These are phyloP conservation scores for Xylaria sp. DNA, from an alignment of 2,329 filamentous ascomycete genomes.

Conservation along the genomic window DNA sequence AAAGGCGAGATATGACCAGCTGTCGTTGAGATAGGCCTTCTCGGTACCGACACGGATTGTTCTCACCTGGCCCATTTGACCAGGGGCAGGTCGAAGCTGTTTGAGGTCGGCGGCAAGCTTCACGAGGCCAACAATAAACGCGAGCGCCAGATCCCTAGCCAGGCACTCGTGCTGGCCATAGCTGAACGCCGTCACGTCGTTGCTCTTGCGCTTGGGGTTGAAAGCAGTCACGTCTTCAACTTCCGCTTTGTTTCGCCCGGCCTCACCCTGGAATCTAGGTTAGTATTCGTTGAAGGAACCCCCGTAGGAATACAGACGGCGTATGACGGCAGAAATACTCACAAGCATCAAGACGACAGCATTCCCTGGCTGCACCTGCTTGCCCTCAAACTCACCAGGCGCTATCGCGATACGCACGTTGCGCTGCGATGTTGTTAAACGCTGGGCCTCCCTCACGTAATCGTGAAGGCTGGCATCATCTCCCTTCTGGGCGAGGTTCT, in stretches of 20 bases:
- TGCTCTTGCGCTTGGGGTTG: constrained; percentile 48
- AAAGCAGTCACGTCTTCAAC: constrained; percentile 48
- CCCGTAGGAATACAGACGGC: background rate
- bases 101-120: constrained; percentile 51
- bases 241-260: constrained; percentile 46
- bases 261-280: constrained; percentile 40
- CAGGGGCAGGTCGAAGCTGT: constrained; percentile 52
- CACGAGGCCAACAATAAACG: constrained; percentile 50
- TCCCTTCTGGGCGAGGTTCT: constrained; percentile 44
- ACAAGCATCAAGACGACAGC: constrained; percentile 49
- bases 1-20: constrained; percentile 52
- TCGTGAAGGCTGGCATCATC: constrained; percentile 44
- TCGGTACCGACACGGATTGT: constrained; percentile 48
- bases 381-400: constrained; percentile 46
- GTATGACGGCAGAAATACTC: constrained; percentile 31
- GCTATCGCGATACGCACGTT: constrained; percentile 45
- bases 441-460: constrained; percentile 50
- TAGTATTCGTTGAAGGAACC: constrained; percentile 20
- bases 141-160: constrained; percentile 47
- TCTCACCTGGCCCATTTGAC: constrained; percentile 53
- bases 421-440: constrained; percentile 48
- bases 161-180: constrained; percentile 55
- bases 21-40: constrained; percentile 53
- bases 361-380: constrained; percentile 48
- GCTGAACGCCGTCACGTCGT: constrained; percentile 51